A percentile compares a stretch with the other conserved stretches of the same genome.
phyloP scores from a whole-genome alignment of 2,329 filamentous ascomycete genomes.

The Ophiostoma himal-ulmi region DNA sequence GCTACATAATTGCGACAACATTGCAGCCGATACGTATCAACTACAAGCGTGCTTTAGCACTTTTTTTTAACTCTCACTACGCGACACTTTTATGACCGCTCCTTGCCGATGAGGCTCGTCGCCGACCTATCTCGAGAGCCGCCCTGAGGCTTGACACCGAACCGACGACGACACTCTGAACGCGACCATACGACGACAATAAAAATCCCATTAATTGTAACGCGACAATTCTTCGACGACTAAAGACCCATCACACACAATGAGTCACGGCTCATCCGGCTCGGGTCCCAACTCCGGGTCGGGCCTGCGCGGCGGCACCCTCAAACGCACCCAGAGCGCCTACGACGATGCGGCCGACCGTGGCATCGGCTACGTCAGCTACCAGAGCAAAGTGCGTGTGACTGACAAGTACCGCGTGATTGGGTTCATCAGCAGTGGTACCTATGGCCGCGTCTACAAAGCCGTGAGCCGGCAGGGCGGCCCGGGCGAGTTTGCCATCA shows the following conservation, averaged over 20 bases:
- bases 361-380: conserved; percentile 44
- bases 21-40: neutral
- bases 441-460: conserved; percentile 97
- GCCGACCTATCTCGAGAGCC: conserved; percentile 4
- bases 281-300: conserved; percentile 45
- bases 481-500: conserved; percentile 88
- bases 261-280: conserved; percentile 27
- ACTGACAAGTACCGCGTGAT: conserved; percentile 93
- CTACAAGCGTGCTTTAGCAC: neutral
- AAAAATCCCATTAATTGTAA: too few species aligned
- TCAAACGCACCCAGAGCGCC: conserved; percentile 55
- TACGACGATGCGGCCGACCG: conserved; percentile 52
- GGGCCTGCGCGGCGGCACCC: conserved; percentile 18
- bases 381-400: conserved; percentile 77
- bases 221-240: neutral
- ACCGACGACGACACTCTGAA: neutral
- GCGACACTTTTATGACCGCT: neutral
- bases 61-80: neutral
- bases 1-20: neutral
- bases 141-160: conserved; percentile 4
- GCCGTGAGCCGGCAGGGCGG: conserved; percentile 69
- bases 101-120: conserved; percentile 8
- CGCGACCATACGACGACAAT: too few species aligned
- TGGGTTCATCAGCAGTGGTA: conserved; percentile 96
- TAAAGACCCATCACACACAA: neutral